Evolutionary conservation across 73 alveolate species (phyloP).

Genomic region (Paramecium sexaurelia): DNA sequence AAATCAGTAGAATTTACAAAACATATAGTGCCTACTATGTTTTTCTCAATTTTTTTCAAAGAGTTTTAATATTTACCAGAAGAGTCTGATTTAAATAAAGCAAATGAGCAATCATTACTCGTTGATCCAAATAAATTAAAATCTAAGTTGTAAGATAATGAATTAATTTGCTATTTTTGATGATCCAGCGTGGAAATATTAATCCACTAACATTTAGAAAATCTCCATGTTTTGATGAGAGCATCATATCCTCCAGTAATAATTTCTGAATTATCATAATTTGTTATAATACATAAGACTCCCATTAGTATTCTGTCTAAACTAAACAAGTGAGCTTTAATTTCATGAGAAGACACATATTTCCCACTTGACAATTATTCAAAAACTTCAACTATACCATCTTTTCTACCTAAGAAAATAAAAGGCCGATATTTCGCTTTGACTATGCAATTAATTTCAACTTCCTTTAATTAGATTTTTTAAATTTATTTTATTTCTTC

Average conservation of each 20-base stretch:
- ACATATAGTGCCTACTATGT: neutral
- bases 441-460: neutral
- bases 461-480: neutral
- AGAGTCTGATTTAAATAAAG: neutral
- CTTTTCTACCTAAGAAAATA: neutral
- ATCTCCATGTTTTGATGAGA: neutral
- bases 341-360: neutral
- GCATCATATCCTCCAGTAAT: neutral
- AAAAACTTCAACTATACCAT: neutral
- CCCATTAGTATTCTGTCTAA: neutral
- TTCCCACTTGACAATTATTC: neutral
- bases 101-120: neutral
- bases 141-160: neutral
- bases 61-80: neutral
- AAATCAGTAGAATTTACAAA: neutral
- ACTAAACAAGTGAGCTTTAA: neutral
- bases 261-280: neutral
- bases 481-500: neutral
- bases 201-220: neutral
- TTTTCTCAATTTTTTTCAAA: neutral
- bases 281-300: neutral
- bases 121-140: neutral
- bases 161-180: neutral
- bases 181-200: neutral
- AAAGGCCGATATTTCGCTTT: neutral